Percentiles rank a stretch among this genome's conserved stretches.
Conservation (phyloP, 768 basidiomycete genomes). For the Naganishia kalamii region DNA sequence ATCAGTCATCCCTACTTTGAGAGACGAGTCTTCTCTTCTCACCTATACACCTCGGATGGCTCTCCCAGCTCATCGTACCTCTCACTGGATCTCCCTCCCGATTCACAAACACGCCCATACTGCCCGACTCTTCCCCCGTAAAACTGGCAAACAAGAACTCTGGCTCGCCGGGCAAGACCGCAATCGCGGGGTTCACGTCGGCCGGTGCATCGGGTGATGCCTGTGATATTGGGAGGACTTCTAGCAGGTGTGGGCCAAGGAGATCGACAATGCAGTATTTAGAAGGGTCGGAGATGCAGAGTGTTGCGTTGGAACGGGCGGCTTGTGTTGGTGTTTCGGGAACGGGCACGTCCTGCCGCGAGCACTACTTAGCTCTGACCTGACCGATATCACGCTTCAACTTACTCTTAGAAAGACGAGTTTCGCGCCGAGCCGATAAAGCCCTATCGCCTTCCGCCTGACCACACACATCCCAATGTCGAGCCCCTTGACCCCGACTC, state of each 20-base stretch:
- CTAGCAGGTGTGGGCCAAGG: conserved; percentile 61
- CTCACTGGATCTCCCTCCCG: conserved; percentile 79
- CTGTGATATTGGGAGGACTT: conserved; percentile 74
- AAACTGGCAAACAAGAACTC: conserved; percentile 84
- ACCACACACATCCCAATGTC: conserved; percentile 45
- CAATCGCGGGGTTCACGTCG: conserved; percentile 62
- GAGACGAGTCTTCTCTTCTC: conserved; percentile 42
- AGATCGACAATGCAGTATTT: conserved; percentile 75
- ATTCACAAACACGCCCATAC: conserved; percentile 79
- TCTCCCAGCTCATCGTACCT: conserved; percentile 79
- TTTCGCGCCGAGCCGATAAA: conserved; percentile 40
- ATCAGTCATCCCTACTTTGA: neutral
- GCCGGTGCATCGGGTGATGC: conserved; percentile 44
- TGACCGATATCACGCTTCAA: neutral
- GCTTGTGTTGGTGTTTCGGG: conserved; percentile 36
- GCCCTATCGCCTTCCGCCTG: conserved; percentile 43
- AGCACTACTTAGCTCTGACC: neutral
- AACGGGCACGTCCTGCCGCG: conserved; percentile 43
- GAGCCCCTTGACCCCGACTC: conserved; percentile 9
- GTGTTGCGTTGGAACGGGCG: conserved; percentile 53
- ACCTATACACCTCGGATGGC: conserved; percentile 71
- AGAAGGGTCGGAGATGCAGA: conserved; percentile 69
- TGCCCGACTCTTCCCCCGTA: conserved; percentile 60
- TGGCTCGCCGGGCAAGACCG: conserved; percentile 60
- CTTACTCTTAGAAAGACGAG: conserved; percentile 35